Percentiles rank a stretch among this genome's conserved stretches.
Conservation (phyloP, 2,329 filamentous ascomycete genomes). For the Ophiosphaerella korrae region DNA sequence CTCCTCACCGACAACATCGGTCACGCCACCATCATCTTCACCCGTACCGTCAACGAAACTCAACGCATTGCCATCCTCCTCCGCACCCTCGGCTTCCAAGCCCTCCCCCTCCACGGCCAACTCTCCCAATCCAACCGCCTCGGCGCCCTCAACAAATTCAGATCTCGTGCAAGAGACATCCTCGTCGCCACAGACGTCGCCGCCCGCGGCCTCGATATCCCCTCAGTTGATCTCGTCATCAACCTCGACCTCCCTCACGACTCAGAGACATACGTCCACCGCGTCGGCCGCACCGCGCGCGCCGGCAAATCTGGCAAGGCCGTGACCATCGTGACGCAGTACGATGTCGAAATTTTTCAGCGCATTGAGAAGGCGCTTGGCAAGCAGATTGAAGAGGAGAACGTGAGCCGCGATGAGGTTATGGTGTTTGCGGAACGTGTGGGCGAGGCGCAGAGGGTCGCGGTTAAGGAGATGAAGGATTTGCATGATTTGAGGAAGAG, state of each 20-base stretch:
- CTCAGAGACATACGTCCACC: constrained; percentile 88
- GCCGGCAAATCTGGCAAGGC: constrained; percentile 85
- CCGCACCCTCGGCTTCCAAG: constrained; percentile 82
- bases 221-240: constrained; percentile 83
- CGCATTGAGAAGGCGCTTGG: constrained; percentile 83
- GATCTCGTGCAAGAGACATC: constrained; percentile 77
- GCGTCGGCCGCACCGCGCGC: constrained; percentile 85
- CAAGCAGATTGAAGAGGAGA: constrained; percentile 73
- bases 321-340: constrained; percentile 82
- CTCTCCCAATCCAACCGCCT: constrained; percentile 85
- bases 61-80: constrained; percentile 84
- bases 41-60: constrained; percentile 87
- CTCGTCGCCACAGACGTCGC: constrained; percentile 95
- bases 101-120: constrained; percentile 91
- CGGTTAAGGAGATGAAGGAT: constrained; percentile 80
- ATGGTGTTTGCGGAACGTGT: constrained; percentile 80
- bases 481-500: constrained; percentile 69
- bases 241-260: constrained; percentile 86
- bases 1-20: constrained; percentile 85
- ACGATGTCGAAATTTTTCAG: constrained; percentile 79
- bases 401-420: constrained; percentile 78
- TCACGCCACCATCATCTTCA: constrained; percentile 89
- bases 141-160: constrained; percentile 89
- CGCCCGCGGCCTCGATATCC: constrained; percentile 89
- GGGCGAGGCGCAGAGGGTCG: constrained; percentile 80